These are phyloP conservation scores for Kalaharituber pfeilii DNA, from an alignment of 2,329 filamentous ascomycete genomes.

Conservation along the genomic window DNA sequence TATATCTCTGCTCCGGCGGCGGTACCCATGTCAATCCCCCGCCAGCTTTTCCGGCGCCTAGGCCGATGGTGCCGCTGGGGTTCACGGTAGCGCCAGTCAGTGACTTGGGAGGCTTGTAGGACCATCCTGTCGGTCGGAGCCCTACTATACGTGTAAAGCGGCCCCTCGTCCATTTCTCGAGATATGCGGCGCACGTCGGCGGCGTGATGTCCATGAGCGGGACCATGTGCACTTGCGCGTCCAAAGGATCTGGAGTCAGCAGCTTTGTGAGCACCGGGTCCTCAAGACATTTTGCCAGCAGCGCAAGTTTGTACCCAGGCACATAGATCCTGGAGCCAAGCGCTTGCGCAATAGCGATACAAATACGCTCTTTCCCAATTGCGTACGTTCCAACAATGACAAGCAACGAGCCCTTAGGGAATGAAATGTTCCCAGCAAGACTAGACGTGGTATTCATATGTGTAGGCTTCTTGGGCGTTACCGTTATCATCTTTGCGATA, in stretches of 20 bases:
- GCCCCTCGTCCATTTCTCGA: constrained; percentile 34
- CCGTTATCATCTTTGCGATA: constrained; percentile 26
- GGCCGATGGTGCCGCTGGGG: constrained; percentile 47
- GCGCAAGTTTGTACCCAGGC: constrained; percentile 59
- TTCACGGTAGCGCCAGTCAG: constrained; percentile 45
- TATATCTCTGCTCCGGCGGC: constrained; percentile 59
- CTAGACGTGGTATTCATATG: constrained; percentile 24
- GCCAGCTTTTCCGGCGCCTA: constrained; percentile 27
- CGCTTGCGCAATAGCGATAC: constrained; percentile 74
- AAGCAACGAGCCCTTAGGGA: constrained; percentile 42
- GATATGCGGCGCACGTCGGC: constrained; percentile 76
- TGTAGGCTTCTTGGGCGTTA: not conserved
- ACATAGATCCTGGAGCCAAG: constrained; percentile 81
- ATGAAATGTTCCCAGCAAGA: not conserved
- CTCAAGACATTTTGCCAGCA: constrained; percentile 64
- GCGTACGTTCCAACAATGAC: constrained; percentile 94
- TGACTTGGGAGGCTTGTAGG: constrained; percentile 55
- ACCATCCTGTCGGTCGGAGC: constrained; percentile 89
- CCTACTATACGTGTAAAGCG: constrained; percentile 72
- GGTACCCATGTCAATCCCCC: not conserved
- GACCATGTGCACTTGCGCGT: constrained; percentile 96
- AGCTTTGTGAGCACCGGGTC: constrained; percentile 63
- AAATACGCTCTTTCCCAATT: constrained; percentile 94
- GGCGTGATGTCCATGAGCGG: constrained; percentile 84
- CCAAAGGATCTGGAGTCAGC: constrained; percentile 61